phyloP scores from a whole-genome alignment of 106 monocot genomes.

The Phalaenopsis aphrodite region DNA sequence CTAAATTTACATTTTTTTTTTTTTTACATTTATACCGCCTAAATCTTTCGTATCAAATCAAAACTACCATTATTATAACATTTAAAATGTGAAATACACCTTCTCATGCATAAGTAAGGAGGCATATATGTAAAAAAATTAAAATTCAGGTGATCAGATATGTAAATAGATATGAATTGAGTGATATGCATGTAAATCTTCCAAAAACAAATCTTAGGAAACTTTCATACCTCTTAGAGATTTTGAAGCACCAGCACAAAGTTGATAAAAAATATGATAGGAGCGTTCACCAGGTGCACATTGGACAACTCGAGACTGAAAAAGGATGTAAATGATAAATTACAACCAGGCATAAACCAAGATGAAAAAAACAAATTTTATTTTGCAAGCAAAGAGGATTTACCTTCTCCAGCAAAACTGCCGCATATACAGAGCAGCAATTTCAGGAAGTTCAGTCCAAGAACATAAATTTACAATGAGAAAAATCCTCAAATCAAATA shows the following conservation, averaged over 20 bases:
- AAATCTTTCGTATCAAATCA: no score
- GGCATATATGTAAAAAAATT: no score
- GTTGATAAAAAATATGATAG: constrained; percentile 97
- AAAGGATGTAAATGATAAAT: constrained; percentile 11
- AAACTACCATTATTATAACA: no score
- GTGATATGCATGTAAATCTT: no score
- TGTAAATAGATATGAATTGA: no score
- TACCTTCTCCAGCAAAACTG: constrained; percentile 98
- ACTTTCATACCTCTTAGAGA: constrained; percentile 56
- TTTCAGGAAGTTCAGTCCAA: constrained; percentile 5
- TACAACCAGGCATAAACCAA: background rate
- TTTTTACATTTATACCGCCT: no score
- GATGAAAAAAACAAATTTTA: constrained; percentile 1
- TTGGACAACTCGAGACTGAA: constrained; percentile 94
- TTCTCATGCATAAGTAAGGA: no score
- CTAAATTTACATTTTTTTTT: no score
- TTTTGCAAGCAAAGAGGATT: constrained; percentile 1
- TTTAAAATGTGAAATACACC: no score
- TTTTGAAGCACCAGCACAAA: constrained; percentile 77
- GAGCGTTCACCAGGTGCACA: constrained; percentile 83
- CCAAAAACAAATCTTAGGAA: background rate
- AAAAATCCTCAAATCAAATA: background rate
- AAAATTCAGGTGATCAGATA: no score
- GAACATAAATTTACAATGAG: background rate
- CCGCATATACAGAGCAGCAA: constrained; percentile 1